These are phyloP conservation scores for Nadsonia commutata DNA, from an alignment of 1,139 yeast species.

Conservation along the genomic window DNA sequence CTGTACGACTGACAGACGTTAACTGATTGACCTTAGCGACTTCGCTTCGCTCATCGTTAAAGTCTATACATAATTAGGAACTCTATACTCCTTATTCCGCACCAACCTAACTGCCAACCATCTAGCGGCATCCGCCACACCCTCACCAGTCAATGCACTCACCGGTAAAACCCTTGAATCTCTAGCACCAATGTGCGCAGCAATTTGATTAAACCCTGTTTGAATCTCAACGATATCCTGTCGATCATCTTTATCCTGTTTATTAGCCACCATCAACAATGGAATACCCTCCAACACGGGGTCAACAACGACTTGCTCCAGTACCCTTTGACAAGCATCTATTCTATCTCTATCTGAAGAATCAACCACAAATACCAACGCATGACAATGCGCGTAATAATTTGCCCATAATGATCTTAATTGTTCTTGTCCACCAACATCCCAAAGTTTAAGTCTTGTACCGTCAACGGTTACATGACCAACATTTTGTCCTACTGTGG, in stretches of 20 bases:
- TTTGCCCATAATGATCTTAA: slow-evolving; percentile 76
- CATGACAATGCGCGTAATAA: slow-evolving; percentile 77
- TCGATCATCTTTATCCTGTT: slow-evolving; percentile 79
- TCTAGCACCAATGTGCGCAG: slow-evolving; percentile 75
- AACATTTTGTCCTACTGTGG: slow-evolving; percentile 69
- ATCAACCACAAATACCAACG: slow-evolving; percentile 82
- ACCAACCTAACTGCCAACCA: slow-evolving; percentile 72
- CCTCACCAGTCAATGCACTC: slow-evolving; percentile 72
- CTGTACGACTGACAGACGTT: too few relatives aligned
- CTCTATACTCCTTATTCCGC: slow-evolving; percentile 20
- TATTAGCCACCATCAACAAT: slow-evolving; percentile 84
- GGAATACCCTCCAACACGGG: slow-evolving; percentile 67
- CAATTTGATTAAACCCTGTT: slow-evolving; percentile 64
- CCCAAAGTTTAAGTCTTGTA: slow-evolving; percentile 73
- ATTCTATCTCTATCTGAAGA: slow-evolving; percentile 74
- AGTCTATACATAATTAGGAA: neutral
- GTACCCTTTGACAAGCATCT: slow-evolving; percentile 63
- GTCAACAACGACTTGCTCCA: slow-evolving; percentile 33
- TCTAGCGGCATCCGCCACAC: slow-evolving; percentile 72
- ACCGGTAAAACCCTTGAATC: slow-evolving; percentile 84
- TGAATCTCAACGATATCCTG: slow-evolving; percentile 67
- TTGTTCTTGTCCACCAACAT: slow-evolving; percentile 84
- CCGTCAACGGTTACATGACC: slow-evolving; percentile 39
- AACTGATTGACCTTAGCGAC: neutral
- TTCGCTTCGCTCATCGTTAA: neutral